These are phyloP conservation scores for carrot (Daucus carota) DNA, from an alignment of 129 eudicot genomes.

Conservation along the genomic window DH1_v3.0 NC_030382.2:12476501-12477000, in stretches of 20 bases:
- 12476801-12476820: conserved; percentile 57
- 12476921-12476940: conserved; percentile 38
- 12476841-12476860: conserved; percentile 60
- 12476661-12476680: conserved; percentile 61
- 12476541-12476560: conserved; percentile 36
- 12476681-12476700: conserved; percentile 49
- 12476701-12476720: conserved; percentile 80
- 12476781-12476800: conserved; percentile 75
- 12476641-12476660: conserved; percentile 52
- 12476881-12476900: conserved; percentile 43
- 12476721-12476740: conserved; percentile 73
- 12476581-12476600: conserved; percentile 58
- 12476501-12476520: conserved; percentile 67
- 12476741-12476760: conserved; percentile 79
- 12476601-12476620: conserved; percentile 32
- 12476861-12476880: conserved; percentile 73
- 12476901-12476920: conserved; percentile 46
- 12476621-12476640: conserved; percentile 51
- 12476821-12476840: conserved; percentile 80
- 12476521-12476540: conserved; percentile 85
- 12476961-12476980: conserved; percentile 58
- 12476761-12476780: conserved; percentile 77
- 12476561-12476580: conserved; percentile 71
- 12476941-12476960: conserved; percentile 71
- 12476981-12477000: conserved; percentile 54